phyloP scores from a whole-genome alignment of 352 stramenopile species.

The Pythium dissimile region DNA sequence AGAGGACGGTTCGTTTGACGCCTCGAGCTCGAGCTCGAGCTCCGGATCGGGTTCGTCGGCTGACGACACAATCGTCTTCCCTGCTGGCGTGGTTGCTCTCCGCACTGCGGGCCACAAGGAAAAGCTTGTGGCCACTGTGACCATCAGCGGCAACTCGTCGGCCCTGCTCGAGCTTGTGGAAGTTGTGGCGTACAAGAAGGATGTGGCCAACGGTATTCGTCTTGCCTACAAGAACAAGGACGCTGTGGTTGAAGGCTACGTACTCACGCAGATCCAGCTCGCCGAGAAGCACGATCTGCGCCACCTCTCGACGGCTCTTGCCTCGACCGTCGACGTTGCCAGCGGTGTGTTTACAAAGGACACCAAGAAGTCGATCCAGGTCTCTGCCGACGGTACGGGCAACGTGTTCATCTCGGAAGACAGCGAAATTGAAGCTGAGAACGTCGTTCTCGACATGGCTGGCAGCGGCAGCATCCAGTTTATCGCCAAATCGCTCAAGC shows the following conservation, averaged over 20 bases:
- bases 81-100: constrained; percentile 30
- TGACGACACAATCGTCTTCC: constrained; percentile 29
- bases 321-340: constrained; percentile 39
- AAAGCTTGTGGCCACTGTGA: constrained; percentile 44
- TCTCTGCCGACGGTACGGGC: constrained; percentile 32
- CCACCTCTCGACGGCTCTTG: constrained; percentile 32
- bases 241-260: constrained; percentile 36
- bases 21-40: constrained; percentile 9
- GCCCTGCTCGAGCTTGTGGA: constrained; percentile 47
- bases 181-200: constrained; percentile 32
- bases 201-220: constrained; percentile 40
- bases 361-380: constrained; percentile 36
- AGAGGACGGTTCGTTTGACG: constrained; percentile 19
- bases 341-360: constrained; percentile 37
- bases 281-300: constrained; percentile 42
- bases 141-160: constrained; percentile 53
- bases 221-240: constrained; percentile 51
- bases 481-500: constrained; percentile 25
- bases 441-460: constrained; percentile 37
- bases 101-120: constrained; percentile 18
- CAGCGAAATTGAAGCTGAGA: constrained; percentile 31
- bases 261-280: constrained; percentile 56
- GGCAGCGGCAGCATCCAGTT: constrained; percentile 35
- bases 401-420: constrained; percentile 41
- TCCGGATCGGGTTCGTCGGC: constrained; percentile 13